Evolutionary conservation across 139 green algal species (phyloP).

Genomic region (Prasinococcaceae sp.): DNA sequence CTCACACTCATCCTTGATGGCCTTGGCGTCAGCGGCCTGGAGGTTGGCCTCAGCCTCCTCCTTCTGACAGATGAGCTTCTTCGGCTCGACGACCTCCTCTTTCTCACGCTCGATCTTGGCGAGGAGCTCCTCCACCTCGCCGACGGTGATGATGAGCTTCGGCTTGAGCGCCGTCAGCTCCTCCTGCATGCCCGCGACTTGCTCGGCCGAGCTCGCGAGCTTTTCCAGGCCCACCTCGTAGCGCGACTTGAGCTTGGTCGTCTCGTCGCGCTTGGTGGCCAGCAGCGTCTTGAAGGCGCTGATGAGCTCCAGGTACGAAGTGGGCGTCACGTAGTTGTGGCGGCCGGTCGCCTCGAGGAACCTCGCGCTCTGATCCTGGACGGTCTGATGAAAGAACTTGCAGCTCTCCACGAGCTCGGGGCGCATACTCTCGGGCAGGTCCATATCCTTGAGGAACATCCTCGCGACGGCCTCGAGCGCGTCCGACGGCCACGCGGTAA

Average conservation of each 20-base stretch:
- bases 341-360: conserved; percentile 13
- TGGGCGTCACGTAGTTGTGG: conserved; percentile 31
- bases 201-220: conserved; percentile 28
- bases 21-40: conserved; percentile 25
- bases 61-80: conserved; percentile 39
- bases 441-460: conserved; percentile 20
- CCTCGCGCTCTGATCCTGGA: conserved; percentile 19
- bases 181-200: conserved; percentile 31
- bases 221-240: conserved; percentile 53
- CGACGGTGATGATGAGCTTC: conserved; percentile 31
- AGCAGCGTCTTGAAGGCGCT: conserved; percentile 20
- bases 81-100: conserved; percentile 51
- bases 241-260: conserved; percentile 13
- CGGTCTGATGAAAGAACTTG: conserved; percentile 36
- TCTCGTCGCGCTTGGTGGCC: conserved; percentile 8
- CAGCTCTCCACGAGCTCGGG: conserved; percentile 36
- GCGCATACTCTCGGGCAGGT: conserved; percentile 17
- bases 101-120: conserved; percentile 40
- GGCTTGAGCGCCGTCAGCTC: conserved; percentile 36
- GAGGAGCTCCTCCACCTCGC: conserved; percentile 46
- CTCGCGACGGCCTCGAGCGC: conserved; percentile 27
- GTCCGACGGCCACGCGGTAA: conserved; percentile 26
- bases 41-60: conserved; percentile 33
- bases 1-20: conserved; percentile 38
- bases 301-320: conserved; percentile 31